Base-by-base conservation (phyloP, 2,329 filamentous ascomycete species). In the Calonectria pseudoturangicola region DNA sequence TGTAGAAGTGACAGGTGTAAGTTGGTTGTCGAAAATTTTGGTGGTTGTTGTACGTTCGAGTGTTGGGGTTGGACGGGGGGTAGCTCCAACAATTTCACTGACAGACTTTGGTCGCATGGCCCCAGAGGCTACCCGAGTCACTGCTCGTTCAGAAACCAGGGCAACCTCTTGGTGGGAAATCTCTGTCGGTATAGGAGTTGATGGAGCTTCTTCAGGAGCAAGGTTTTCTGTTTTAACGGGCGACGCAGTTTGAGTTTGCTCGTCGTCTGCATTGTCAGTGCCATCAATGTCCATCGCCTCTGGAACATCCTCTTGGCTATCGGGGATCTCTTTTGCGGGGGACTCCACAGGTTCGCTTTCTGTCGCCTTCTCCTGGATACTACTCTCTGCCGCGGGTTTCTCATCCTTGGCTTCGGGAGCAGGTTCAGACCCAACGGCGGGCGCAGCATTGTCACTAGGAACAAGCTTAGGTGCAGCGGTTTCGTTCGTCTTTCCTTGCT, bases 31-130 rank as follows among this genome's bases (percentile, higher is more conserved):
- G 27, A 81, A 68, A 21, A 72, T 76, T 43, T 83, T 83, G 30
- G 75, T 74, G 7, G 72, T 74, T 12, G 79, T 75, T 41, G 76
- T 75, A 70, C 82, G 84, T 18, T 88, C 87, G 9, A 81, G 81
- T 77, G 50, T 50, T 80, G 76, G 79, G 3, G 76, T 73, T 39
- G 80, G 80, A 47, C 79, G 84, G 48, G 90, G 87, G 21, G 87
- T 88, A 72, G 91, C 91, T 66, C 91, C 92, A 7, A 94, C 86
- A 50, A 94, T 93, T 81, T 95, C 93, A 21, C 91, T 93, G 5
- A 94, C 92, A 6, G 93, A 94, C 79, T 94, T 95, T 66, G 93
- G 91, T 73, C 91, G 88, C 77, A 94, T 91, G 3, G 92, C 91
- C 50, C 92, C 93, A 12, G 93, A 94, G 3, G 92, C 91, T 27